phyloP scores from a whole-genome alignment of 768 basidiomycete genomes.

The Lactifluus volemus region DNA sequence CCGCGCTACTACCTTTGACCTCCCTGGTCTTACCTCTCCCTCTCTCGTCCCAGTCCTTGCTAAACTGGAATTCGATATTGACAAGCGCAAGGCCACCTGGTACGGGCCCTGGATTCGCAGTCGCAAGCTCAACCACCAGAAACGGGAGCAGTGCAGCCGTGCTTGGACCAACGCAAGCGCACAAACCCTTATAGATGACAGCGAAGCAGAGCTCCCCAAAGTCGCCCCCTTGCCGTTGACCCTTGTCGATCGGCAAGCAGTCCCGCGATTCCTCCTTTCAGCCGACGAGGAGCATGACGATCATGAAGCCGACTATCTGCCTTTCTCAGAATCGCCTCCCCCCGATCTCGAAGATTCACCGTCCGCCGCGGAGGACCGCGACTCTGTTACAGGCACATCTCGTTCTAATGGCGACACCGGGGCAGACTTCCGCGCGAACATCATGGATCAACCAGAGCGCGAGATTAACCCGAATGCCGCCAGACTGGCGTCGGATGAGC shows the following conservation, averaged over 20 bases:
- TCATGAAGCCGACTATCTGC: conserved; percentile 8
- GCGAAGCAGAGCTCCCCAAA: conserved; percentile 21
- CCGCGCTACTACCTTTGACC: conserved; percentile 43
- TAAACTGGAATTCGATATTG: conserved; percentile 94
- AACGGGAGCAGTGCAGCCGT: conserved; percentile 29
- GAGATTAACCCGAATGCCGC: conserved; percentile 40
- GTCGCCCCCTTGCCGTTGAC: conserved; percentile 39
- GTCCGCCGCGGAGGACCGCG: conserved; percentile 29
- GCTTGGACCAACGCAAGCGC: not conserved
- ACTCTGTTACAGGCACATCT: conserved; percentile 55
- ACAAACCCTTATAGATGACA: conserved; percentile 16
- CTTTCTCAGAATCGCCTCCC: conserved; percentile 16
- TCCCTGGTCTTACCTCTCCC: conserved; percentile 56
- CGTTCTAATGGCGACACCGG: conserved; percentile 59
- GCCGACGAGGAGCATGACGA: conserved; percentile 20
- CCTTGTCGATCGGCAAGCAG: conserved; percentile 36
- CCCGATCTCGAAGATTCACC: conserved; percentile 26
- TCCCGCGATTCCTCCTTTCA: conserved; percentile 21
- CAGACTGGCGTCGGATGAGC: conserved; percentile 43
- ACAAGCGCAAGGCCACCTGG: conserved; percentile 71
- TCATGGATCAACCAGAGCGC: conserved; percentile 16
- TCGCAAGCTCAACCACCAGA: conserved; percentile 50
- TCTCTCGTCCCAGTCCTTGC: conserved; percentile 79
- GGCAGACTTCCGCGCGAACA: conserved; percentile 41
- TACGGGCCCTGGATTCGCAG: conserved; percentile 77